phyloP scores from a whole-genome alignment of 2,329 filamentous ascomycete genomes.

The Chaetomiaceae sp. region DNA sequence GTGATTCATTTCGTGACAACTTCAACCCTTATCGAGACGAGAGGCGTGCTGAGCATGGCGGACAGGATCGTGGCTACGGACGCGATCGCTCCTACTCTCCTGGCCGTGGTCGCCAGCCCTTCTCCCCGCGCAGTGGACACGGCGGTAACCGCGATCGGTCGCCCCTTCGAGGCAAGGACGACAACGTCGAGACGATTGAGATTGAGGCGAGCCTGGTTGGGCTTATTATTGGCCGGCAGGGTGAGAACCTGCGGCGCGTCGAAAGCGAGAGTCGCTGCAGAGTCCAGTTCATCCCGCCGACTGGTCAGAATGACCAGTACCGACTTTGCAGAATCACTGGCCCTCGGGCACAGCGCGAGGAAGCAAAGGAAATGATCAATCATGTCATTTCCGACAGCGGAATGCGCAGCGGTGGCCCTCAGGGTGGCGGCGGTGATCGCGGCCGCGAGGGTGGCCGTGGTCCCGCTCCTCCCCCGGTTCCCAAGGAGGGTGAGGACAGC shows the following conservation, averaged over 20 bases:
- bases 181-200: slow-evolving; percentile 75
- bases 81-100: slow-evolving; percentile 67
- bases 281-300: slow-evolving; percentile 81
- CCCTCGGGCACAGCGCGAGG: slow-evolving; percentile 63
- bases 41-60: slow-evolving; percentile 63
- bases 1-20: slow-evolving; percentile 68
- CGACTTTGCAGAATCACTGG: slow-evolving; percentile 86
- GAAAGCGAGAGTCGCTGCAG: slow-evolving; percentile 77
- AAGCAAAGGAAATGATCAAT: slow-evolving; percentile 79
- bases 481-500: slow-evolving; percentile 77
- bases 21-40: slow-evolving; percentile 84
- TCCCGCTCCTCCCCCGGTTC: slow-evolving; percentile 38
- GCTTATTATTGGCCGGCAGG: slow-evolving; percentile 84
- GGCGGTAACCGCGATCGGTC: slow-evolving; percentile 58
- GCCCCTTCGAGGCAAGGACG: slow-evolving; percentile 62
- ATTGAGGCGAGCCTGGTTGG: slow-evolving; percentile 86
- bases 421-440: slow-evolving; percentile 37
- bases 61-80: slow-evolving; percentile 48
- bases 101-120: slow-evolving; percentile 45
- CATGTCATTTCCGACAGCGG: slow-evolving; percentile 84
- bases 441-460: slow-evolving; percentile 28
- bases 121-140: slow-evolving; percentile 55
- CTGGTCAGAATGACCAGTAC: slow-evolving; percentile 64
- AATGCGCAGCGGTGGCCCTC: slow-evolving; percentile 44
- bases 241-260: slow-evolving; percentile 81